Base-by-base conservation (phyloP, 2,329 filamentous ascomycete genomes). In the Thelonectria olida region DNA sequence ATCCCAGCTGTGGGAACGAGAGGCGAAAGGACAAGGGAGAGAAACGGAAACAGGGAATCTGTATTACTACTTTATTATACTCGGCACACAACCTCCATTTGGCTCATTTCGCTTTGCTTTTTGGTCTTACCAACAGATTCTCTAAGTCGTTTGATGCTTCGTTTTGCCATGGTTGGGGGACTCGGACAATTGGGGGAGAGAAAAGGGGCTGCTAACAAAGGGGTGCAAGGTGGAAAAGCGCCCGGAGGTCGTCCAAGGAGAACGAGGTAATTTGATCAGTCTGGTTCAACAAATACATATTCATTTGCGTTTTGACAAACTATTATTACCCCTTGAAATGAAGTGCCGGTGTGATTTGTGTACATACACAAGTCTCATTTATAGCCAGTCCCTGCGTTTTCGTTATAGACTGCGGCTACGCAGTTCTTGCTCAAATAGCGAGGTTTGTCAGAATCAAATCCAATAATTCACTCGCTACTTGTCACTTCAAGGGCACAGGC, bases 211-310 rank as follows among this genome's bases (percentile, higher is more conserved):
- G 31, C 31, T 17, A 13, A 17, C 4, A 17, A 54, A 42, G 17
- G 25, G 27, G 28, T 36, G 50, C 13, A 20, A 38, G 42, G 8
- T 39, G 31, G 31, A 6, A 31, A 12, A 31, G 54, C 36, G 38
- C 25, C 20, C 36, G 36, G 45, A 38, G 56, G 42, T 58, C 27
- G 48, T 41, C 28, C 52, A 47, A 8, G 36, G 50, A 19, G 44
- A 50, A 49, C 34, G 50, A 54, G 50, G 50, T 59, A 59, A 59
- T 59, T 59, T 50, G 57, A 59, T 25, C 27, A 59, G 45, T 59
- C 50, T 42, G 42, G 54, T 54, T 50, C 57, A 54, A 54, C 48
- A 23, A 47, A 59, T 41, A 54, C 42, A 59, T 44, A 54, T 59
- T 25, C 22, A 49, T 27, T 38, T 44, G 45, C 36, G 28, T 39